Percentiles rank a stretch among this genome's conserved stretches.
Conservation (phyloP, 169 alveolate genomes). For the Plasmodium inui region DNA sequence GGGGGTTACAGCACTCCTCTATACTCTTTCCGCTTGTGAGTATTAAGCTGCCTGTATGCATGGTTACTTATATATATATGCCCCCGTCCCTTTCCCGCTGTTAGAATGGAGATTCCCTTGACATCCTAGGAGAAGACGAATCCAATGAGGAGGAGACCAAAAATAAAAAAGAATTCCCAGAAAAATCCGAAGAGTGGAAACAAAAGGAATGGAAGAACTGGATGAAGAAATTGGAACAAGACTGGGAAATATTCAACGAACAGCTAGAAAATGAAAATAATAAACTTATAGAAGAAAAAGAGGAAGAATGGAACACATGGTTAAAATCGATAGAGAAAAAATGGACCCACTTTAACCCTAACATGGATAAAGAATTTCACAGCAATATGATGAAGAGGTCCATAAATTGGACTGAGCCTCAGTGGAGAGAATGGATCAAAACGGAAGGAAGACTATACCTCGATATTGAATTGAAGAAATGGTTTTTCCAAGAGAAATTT, state of each 20-base stretch:
- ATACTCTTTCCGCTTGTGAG: not conserved
- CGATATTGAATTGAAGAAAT: constrained; percentile 13
- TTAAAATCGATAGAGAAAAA: not conserved
- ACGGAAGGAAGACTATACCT: not conserved
- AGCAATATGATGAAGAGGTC: not conserved
- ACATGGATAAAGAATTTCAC: not conserved
- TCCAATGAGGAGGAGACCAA: not conserved
- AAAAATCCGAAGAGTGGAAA: constrained; percentile 5
- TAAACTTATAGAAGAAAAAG: constrained; percentile 6
- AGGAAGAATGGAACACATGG: constrained; percentile 10
- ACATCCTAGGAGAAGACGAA: not conserved
- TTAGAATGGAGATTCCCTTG: not conserved
- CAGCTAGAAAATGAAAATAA: constrained; percentile 1
- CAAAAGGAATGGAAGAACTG: constrained; percentile 3
- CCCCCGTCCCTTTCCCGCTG: not conserved
- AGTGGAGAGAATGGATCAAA: constrained; percentile 24
- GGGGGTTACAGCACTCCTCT: not conserved
- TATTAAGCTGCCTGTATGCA: not conserved
- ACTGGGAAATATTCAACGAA: not conserved
- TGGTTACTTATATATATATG: not conserved
- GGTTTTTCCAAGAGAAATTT: constrained; percentile 8
- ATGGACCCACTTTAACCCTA: constrained; percentile 16
- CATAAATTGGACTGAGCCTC: not conserved
- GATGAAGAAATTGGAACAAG: not conserved
- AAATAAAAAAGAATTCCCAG: not conserved